A percentile compares a stretch with the other conserved stretches of the same genome.
These are phyloP conservation scores for Rhododendron williamsianum DNA, from an alignment of 148 eudicot species.

Conservation along the genomic window DNA sequence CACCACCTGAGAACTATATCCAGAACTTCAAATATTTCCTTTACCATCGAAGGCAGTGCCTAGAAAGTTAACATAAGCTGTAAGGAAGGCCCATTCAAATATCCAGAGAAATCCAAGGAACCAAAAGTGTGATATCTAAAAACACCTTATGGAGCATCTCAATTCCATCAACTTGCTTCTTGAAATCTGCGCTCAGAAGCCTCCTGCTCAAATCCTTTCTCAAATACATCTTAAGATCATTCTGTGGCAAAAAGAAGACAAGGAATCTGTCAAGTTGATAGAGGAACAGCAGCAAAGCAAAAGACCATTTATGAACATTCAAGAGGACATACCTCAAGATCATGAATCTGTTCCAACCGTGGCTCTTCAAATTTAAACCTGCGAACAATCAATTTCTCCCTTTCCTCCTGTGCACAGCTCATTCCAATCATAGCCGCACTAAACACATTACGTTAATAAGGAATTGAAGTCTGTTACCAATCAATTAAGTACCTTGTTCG, in stretches of 20 bases:
- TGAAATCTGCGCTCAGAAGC: constrained; percentile 85
- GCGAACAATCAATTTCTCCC: constrained; percentile 75
- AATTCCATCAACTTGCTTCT: constrained; percentile 93
- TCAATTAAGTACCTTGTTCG: constrained; percentile 60
- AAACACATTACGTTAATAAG: not conserved
- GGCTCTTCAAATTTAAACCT: constrained; percentile 71
- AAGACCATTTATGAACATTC: not conserved
- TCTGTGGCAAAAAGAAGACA: constrained; percentile 34
- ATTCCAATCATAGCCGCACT: constrained; percentile 13
- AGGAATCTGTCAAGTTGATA: no score
- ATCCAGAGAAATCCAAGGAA: not conserved
- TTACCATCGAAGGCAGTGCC: constrained; percentile 72
- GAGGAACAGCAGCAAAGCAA: no score
- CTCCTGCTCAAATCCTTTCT: constrained; percentile 34
- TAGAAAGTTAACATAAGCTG: constrained; percentile 19
- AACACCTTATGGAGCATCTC: constrained; percentile 89
- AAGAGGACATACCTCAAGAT: constrained; percentile 71
- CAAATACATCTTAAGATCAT: constrained; percentile 47
- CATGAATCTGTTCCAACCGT: constrained; percentile 91
- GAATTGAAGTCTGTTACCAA: not conserved
- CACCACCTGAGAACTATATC: constrained; percentile 91
- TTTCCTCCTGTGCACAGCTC: constrained; percentile 59
- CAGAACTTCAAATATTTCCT: constrained; percentile 71
- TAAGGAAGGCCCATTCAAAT: constrained; percentile 13
- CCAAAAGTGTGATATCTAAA: not conserved